phyloP scores from a whole-genome alignment of 2,329 filamentous ascomycete species.

The Verticillium klebahnii region DNA sequence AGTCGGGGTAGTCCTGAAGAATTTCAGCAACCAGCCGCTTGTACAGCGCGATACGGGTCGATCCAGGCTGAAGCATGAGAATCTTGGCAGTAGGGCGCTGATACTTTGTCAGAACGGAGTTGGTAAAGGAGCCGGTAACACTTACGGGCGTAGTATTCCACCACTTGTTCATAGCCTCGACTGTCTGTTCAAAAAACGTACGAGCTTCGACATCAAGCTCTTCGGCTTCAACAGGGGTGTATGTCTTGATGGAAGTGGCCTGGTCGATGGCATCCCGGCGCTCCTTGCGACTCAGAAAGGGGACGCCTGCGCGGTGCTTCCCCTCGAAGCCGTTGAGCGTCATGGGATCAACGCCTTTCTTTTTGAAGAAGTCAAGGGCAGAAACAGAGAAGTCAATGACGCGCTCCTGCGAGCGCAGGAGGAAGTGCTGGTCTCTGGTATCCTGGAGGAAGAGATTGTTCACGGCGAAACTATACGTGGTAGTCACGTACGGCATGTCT shows the following conservation, averaged over 20 bases:
- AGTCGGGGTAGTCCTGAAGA: neutral
- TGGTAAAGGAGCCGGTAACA: neutral
- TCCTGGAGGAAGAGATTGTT: slow-evolving; percentile 20
- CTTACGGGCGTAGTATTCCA: neutral
- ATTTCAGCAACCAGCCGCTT: neutral
- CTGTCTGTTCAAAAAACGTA: neutral
- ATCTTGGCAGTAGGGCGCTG: neutral
- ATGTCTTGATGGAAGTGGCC: neutral
- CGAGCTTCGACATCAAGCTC: neutral
- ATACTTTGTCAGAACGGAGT: neutral
- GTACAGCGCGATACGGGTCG: neutral
- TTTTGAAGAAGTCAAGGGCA: slow-evolving; percentile 23
- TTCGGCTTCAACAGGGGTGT: neutral
- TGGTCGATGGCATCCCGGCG: neutral
- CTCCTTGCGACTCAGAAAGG: slow-evolving; percentile 22
- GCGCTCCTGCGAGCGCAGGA: slow-evolving; percentile 20
- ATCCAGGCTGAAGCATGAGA: neutral
- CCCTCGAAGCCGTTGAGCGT: slow-evolving; percentile 12
- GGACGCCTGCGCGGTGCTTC: slow-evolving; percentile 20
- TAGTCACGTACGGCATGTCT: neutral
- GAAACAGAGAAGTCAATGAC: slow-evolving; percentile 20
- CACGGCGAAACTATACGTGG: slow-evolving; percentile 24
- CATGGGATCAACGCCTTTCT: slow-evolving; percentile 16
- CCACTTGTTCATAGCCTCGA: neutral
- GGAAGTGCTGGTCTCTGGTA: neutral